A percentile compares a stretch with the other conserved stretches of the same genome.
Conservation (phyloP, 2,329 filamentous ascomycete species). For the Alternaria dauci region DNA sequence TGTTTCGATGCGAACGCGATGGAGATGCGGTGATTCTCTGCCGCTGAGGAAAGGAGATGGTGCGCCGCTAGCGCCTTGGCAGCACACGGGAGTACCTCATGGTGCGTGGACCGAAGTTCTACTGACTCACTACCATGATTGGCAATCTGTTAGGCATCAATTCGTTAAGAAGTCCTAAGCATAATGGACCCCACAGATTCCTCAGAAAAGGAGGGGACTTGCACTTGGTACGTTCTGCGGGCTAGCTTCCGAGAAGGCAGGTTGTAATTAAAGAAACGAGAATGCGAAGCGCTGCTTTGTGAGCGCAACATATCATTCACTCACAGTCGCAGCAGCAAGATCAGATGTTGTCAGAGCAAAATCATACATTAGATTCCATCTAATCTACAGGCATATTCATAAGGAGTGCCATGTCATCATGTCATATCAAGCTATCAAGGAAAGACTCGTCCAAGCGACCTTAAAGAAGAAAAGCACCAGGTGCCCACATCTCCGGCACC, state of each 20-base stretch:
- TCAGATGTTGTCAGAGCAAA: not conserved
- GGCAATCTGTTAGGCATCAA: not conserved
- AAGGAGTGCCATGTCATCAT: slow-evolving; percentile 7
- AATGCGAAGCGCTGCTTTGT: not conserved
- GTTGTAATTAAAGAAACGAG: not conserved
- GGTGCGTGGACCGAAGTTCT: rapidly evolving
- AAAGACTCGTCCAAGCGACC: not conserved
- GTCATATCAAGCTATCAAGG: not conserved
- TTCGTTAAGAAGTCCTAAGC: not conserved
- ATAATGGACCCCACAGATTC: no score
- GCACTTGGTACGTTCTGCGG: no score
- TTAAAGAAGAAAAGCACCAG: not conserved
- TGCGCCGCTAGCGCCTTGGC: not conserved
- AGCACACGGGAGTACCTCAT: rapidly evolving
- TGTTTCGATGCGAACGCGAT: not conserved
- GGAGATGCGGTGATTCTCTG: not conserved
- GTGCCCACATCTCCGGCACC: not conserved
- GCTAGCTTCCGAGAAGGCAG: not conserved
- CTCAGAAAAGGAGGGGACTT: no score
- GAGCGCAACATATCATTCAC: not conserved
- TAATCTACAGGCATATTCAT: slow-evolving; percentile 1
- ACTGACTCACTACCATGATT: not conserved
- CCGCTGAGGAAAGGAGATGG: not conserved
- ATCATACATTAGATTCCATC: not conserved
- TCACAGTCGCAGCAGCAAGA: rapidly evolving